Percentiles rank a stretch among this genome's conserved stretches.
Conservation (phyloP, 805 yeast species). For the Candida berthetii region DNA sequence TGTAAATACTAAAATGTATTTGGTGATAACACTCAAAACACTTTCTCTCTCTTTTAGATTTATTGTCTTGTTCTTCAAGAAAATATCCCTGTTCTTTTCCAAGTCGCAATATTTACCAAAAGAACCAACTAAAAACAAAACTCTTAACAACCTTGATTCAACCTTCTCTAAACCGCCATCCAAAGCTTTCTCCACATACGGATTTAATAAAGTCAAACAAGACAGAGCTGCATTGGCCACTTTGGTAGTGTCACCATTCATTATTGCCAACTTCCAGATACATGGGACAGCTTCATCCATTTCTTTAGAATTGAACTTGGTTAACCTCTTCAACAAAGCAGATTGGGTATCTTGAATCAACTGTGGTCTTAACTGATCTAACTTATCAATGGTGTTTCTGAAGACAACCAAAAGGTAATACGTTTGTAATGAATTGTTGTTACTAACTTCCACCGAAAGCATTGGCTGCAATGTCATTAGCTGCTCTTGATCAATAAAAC, state of each 20-base stretch:
- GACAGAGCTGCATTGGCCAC: slow-evolving; percentile 61
- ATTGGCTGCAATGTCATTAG: slow-evolving; percentile 60
- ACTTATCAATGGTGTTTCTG: slow-evolving; percentile 38
- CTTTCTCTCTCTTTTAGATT: slow-evolving; percentile 47
- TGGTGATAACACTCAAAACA: slow-evolving; percentile 50
- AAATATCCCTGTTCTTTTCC: slow-evolving; percentile 35
- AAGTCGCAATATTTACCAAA: slow-evolving; percentile 69
- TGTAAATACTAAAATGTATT: slow-evolving; percentile 52
- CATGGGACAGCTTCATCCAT: slow-evolving; percentile 72
- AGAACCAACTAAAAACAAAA: slow-evolving; percentile 59
- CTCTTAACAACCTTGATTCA: slow-evolving; percentile 44
- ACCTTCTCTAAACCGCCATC: slow-evolving; percentile 20
- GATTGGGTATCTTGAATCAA: slow-evolving; percentile 45
- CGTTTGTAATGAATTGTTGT: slow-evolving; percentile 31
- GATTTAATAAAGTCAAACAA: slow-evolving; percentile 44
- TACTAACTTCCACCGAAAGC: slow-evolving; percentile 40
- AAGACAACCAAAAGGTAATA: slow-evolving; percentile 50
- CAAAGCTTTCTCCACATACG: slow-evolving; percentile 29
- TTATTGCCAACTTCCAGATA: slow-evolving; percentile 47
- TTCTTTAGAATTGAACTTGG: slow-evolving; percentile 55
- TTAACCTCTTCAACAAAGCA: slow-evolving; percentile 46
- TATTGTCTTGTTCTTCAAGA: slow-evolving; percentile 28
- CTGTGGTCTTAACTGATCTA: slow-evolving; percentile 39
- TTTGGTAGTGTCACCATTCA: slow-evolving; percentile 38
- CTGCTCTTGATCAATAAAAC: slow-evolving; percentile 60